Conservation (phyloP, 495 filamentous ascomycete genomes). For the Hypoxylon trugodes region DNA sequence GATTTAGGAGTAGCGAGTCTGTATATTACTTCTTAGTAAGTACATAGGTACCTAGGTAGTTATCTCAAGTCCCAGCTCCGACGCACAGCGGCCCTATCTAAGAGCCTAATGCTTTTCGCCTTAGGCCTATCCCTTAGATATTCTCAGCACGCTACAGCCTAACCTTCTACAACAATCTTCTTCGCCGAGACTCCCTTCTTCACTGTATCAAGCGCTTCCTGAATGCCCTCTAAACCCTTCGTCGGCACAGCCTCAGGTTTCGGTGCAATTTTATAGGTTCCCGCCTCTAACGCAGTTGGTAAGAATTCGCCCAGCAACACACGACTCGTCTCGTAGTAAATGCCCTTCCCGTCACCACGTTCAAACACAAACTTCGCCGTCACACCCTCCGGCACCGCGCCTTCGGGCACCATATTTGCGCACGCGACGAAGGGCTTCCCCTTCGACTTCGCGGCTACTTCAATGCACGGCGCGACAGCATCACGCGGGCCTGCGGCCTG, state of each 20-base stretch:
- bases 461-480: constrained; percentile 13
- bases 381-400: constrained; percentile 8
- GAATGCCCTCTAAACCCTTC: constrained; percentile 43
- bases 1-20: too few relatives aligned
- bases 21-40: too few relatives aligned
- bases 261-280: constrained; percentile 39
- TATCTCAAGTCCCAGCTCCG: too few relatives aligned
- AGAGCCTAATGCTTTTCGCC: too few relatives aligned
- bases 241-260: constrained; percentile 34
- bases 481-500: constrained; percentile 29
- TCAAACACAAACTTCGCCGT: constrained; percentile 9
- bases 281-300: constrained; percentile 32
- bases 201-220: constrained; percentile 42
- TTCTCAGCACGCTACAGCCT: too few relatives aligned
- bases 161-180: constrained; percentile 58
- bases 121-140: too few relatives aligned
- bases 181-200: constrained; percentile 54
- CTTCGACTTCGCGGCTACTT: constrained; percentile 26
- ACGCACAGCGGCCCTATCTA: too few relatives aligned
- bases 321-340: constrained; percentile 18
- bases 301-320: constrained; percentile 35
- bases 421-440: constrained; percentile 28
- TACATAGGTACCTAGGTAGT: too few relatives aligned
- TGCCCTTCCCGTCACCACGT: neutral
- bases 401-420: constrained; percentile 14